A percentile compares a stretch with the other conserved stretches of the same genome.
These are phyloP conservation scores for Rhodosporidiobolus sp. DNA, from an alignment of 768 basidiomycete genomes.

Conservation along the genomic window DNA sequence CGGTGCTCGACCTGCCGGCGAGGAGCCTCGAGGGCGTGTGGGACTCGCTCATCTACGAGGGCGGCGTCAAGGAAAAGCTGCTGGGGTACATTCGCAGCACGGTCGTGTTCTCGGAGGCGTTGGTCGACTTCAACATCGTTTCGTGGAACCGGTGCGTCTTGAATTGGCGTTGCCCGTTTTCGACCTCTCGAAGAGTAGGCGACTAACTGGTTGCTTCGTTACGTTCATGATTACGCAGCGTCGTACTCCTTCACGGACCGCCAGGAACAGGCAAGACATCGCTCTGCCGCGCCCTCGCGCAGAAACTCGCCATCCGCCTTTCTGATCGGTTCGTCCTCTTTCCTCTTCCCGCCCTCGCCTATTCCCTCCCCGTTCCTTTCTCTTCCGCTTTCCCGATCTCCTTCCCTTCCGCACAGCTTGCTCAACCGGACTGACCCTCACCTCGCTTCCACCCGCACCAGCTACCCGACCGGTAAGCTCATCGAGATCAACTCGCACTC, in stretches of 20 bases:
- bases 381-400: neutral
- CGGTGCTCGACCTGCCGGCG: conserved; percentile 82
- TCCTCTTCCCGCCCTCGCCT: neutral
- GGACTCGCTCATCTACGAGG: conserved; percentile 75
- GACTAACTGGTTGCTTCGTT: neutral
- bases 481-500: conserved; percentile 98
- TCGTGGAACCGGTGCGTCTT: conserved; percentile 78
- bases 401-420: neutral
- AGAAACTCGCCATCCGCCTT: conserved; percentile 87
- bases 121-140: conserved; percentile 67
- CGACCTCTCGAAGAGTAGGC: neutral
- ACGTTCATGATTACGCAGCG: conserved; percentile 47
- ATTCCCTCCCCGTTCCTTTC: neutral
- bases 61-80: conserved; percentile 76
- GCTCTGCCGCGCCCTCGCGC: conserved; percentile 87
- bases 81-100: conserved; percentile 91
- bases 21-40: conserved; percentile 82
- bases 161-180: neutral
- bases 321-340: conserved; percentile 63
- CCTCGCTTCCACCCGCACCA: conserved; percentile 45
- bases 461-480: conserved; percentile 79
- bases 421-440: neutral
- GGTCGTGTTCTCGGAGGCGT: conserved; percentile 73
- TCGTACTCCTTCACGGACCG: conserved; percentile 90
- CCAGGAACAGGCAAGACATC: conserved; percentile 96